Conservation (phyloP, 495 filamentous ascomycete species). For the Elaphomyces granulatus region DNA sequence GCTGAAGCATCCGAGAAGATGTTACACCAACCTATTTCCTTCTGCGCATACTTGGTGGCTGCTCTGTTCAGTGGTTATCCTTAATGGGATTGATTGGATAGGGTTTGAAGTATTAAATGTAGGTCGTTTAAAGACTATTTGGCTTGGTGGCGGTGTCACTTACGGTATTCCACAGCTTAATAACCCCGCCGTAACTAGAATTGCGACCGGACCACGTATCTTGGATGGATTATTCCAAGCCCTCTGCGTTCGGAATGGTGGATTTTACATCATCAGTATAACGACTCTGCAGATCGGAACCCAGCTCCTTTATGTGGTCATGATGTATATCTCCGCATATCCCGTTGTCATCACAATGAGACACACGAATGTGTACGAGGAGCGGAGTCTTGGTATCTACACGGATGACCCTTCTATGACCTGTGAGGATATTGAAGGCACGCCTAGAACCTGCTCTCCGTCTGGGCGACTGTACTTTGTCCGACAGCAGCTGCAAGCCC, state of each 20-base stretch:
- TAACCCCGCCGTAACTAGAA: too few species aligned
- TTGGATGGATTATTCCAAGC: slow-evolving; percentile 79
- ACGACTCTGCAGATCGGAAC: slow-evolving; percentile 54
- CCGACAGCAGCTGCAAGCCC: slow-evolving; percentile 53
- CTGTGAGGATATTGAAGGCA: too few species aligned
- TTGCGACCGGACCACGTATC: too few species aligned
- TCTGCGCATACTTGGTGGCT: slow-evolving; percentile 69
- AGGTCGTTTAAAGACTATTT: slow-evolving; percentile 47
- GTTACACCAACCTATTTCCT: slow-evolving; percentile 78
- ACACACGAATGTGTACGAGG: slow-evolving; percentile 66
- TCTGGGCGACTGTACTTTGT: slow-evolving; percentile 40
- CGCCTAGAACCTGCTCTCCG: too few species aligned
- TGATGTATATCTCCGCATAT: slow-evolving; percentile 71
- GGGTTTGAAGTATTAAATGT: slow-evolving; percentile 70
- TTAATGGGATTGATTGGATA: slow-evolving; percentile 73
- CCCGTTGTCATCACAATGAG: slow-evolving; percentile 45
- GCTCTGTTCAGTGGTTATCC: slow-evolving; percentile 49
- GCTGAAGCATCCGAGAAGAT: slow-evolving; percentile 61
- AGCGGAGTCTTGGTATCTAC: slow-evolving; percentile 55
- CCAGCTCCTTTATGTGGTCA: slow-evolving; percentile 72
- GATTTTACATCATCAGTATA: slow-evolving; percentile 72
- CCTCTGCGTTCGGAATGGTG: slow-evolving; percentile 63
- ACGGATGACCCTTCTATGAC: slow-evolving; percentile 20
- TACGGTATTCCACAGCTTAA: too few species aligned
- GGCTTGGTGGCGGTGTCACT: slow-evolving; percentile 37